Percentiles rank a stretch among this genome's conserved stretches.
Conservation (phyloP, 352 stramenopile species). For the Globisporangium spinosum region DNA sequence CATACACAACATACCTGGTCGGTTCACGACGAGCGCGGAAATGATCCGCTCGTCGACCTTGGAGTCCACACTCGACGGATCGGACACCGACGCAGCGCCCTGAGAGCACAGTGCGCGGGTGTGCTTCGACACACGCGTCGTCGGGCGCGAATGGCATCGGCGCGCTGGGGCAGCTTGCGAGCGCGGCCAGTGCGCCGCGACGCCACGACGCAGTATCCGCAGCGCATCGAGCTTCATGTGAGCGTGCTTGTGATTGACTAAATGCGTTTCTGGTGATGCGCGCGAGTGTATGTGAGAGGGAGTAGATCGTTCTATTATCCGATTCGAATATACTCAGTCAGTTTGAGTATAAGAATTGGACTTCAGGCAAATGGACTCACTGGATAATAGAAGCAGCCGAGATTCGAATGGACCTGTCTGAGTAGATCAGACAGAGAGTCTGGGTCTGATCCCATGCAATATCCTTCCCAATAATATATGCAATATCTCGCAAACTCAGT, state of each 20-base stretch:
- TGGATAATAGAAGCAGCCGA: too few species aligned
- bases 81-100: neutral
- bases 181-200: neutral
- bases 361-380: too few species aligned
- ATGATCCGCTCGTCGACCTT: conserved; percentile 59
- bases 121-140: neutral
- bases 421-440: too few species aligned
- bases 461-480: too few species aligned
- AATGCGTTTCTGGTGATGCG: too few species aligned
- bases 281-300: too few species aligned
- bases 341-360: too few species aligned
- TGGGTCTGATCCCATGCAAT: too few species aligned
- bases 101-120: neutral
- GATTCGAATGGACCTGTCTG: too few species aligned
- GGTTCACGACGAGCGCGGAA: conserved; percentile 71
- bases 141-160: neutral
- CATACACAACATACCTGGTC: conserved; percentile 28
- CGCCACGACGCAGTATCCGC: neutral
- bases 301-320: too few species aligned
- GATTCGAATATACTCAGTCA: too few species aligned
- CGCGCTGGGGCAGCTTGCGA: neutral
- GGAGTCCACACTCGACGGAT: neutral
- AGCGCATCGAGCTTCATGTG: neutral
- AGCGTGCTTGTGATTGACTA: neutral
- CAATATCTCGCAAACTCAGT: too few species aligned